phyloP scores from a whole-genome alignment of 75 land plant species.

The Cryptomeria japonica region DNA sequence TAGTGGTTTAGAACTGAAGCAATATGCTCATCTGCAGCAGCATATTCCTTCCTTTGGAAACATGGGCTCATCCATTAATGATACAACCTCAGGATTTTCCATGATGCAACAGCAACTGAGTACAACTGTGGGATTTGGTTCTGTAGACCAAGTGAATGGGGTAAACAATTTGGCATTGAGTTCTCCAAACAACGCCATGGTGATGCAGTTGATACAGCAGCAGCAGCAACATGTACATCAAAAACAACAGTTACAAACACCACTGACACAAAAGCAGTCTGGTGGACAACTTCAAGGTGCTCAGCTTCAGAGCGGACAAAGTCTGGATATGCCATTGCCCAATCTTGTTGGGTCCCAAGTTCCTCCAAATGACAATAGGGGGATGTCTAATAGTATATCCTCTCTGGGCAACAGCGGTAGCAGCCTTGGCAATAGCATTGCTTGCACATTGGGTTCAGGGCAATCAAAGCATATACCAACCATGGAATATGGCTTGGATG shows the following conservation, averaged over 20 bases:
- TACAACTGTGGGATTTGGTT: conserved; percentile 14
- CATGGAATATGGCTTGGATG: conserved; percentile 22
- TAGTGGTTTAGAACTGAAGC: conserved; percentile 15
- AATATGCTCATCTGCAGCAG: conserved; percentile 20
- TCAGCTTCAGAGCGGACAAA: conserved; percentile 18
- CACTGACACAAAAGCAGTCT: background rate
- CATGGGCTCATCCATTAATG: conserved; percentile 15
- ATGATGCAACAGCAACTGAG: conserved; percentile 26
- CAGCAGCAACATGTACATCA: conserved; percentile 12
- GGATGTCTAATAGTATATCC: conserved; percentile 20
- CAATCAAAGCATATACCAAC: background rate
- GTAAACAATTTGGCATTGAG: background rate
- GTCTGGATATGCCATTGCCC: conserved; percentile 49
- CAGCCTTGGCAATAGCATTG: conserved; percentile 11
- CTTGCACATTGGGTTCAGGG: background rate
- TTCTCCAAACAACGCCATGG: conserved; percentile 27
- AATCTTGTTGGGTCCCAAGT: conserved; percentile 24
- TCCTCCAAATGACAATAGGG: conserved; percentile 3
- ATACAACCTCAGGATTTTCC: conserved; percentile 25
- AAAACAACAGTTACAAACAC: conserved; percentile 21
- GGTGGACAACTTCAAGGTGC: conserved; percentile 5
- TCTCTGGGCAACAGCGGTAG: conserved; percentile 16
- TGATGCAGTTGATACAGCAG: conserved; percentile 47
- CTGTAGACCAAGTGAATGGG: conserved; percentile 16
- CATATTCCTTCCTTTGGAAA: background rate